Evolutionary conservation across 768 basidiomycete genomes (phyloP).

Genomic region (Agrocybe pediades): DNA sequence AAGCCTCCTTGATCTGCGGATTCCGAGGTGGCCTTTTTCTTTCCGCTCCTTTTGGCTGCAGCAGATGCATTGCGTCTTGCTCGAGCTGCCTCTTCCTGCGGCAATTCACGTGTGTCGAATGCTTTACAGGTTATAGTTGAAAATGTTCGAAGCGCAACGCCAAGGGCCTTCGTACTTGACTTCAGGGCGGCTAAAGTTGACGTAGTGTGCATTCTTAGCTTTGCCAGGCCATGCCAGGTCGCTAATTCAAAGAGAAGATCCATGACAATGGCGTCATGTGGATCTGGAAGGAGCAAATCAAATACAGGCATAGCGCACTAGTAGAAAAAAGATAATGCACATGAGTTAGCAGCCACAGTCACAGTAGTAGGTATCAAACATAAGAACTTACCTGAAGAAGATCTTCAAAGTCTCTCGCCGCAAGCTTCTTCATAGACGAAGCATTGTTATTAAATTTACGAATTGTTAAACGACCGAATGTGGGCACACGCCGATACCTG

Average conservation of each 20-base stretch:
- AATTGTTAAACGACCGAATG: constrained; percentile 25
- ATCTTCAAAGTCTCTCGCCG: constrained; percentile 34
- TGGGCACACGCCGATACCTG: constrained; percentile 14
- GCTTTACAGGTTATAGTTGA: not conserved
- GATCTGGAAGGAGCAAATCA: constrained; percentile 27
- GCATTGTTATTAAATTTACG: constrained; percentile 24
- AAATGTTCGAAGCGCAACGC: constrained; percentile 4
- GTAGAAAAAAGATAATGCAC: not conserved
- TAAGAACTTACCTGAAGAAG: constrained; percentile 29
- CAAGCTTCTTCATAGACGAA: constrained; percentile 25
- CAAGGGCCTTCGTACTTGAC: constrained; percentile 1
- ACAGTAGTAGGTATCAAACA: no score
- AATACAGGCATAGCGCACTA: constrained; percentile 36
- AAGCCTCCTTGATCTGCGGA: no score
- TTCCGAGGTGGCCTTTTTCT: not conserved
- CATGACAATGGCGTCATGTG: constrained; percentile 14
- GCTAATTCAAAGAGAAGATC: constrained; percentile 10
- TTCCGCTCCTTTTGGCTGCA: not conserved
- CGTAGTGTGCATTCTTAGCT: constrained; percentile 15
- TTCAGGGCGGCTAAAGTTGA: not conserved
- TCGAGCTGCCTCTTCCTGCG: constrained; percentile 12
- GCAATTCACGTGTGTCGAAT: constrained; percentile 8
- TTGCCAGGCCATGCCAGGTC: constrained; percentile 13
- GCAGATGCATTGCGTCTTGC: not conserved
- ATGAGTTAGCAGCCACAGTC: not conserved